Evolutionary conservation across 2,329 filamentous ascomycete species (phyloP).

Genomic region (Coleophoma cylindrospora): DNA sequence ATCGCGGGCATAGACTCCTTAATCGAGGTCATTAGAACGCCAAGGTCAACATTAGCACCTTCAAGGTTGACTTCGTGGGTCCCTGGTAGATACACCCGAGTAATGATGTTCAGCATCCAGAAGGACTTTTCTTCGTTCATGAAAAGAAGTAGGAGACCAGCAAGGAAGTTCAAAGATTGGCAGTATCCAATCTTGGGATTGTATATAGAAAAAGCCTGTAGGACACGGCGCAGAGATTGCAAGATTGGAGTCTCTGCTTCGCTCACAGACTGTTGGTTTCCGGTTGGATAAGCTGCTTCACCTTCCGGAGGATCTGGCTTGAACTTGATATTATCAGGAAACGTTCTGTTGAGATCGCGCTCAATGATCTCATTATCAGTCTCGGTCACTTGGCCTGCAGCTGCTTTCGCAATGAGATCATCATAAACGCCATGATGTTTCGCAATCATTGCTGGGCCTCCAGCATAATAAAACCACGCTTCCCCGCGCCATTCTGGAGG

Average conservation of each 20-base stretch:
- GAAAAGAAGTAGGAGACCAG: conserved; percentile 83
- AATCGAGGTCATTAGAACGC: conserved; percentile 84
- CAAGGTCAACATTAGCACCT: conserved; percentile 88
- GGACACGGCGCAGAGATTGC: conserved; percentile 72
- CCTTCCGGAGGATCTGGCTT: conserved; percentile 49
- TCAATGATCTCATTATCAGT: conserved; percentile 88
- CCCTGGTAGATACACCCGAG: conserved; percentile 79
- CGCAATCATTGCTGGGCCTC: conserved; percentile 72
- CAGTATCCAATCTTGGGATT: conserved; percentile 93
- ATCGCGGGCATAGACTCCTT: conserved; percentile 77
- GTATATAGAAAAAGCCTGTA: conserved; percentile 86
- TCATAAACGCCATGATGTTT: conserved; percentile 76
- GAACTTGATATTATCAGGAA: conserved; percentile 90
- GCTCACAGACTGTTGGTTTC: conserved; percentile 5
- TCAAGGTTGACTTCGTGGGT: conserved; percentile 89
- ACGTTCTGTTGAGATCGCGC: conserved; percentile 87
- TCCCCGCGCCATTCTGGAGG: conserved; percentile 92
- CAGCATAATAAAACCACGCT: conserved; percentile 95
- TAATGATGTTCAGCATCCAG: conserved; percentile 90
- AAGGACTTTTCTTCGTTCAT: conserved; percentile 88
- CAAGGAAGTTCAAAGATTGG: conserved; percentile 92
- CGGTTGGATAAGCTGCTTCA: conserved; percentile 25
- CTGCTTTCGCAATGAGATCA: conserved; percentile 57
- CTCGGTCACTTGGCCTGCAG: conserved; percentile 55
- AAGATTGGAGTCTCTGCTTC: conserved; percentile 69